phyloP scores from a whole-genome alignment of 345 rosid species.

The Acer campestre region DNA sequence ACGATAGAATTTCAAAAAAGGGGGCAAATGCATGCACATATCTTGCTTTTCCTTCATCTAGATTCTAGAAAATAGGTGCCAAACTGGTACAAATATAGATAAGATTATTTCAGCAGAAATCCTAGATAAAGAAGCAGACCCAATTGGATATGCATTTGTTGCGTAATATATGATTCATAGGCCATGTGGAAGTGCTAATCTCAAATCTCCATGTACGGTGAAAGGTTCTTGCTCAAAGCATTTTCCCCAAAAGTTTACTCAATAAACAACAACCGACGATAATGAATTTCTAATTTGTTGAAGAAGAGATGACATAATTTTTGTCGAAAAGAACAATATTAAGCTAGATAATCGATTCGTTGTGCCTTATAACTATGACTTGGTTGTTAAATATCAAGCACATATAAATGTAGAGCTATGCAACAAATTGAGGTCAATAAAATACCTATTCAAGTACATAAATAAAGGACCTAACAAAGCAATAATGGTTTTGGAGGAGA shows the following conservation, averaged over 20 bases:
- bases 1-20: slow-evolving; percentile 12
- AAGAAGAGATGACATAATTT: not conserved
- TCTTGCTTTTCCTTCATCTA: not conserved
- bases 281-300: not conserved
- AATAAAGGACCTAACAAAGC: not conserved
- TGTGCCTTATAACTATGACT: not conserved
- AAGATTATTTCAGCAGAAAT: not conserved
- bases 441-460: slow-evolving; percentile 7
- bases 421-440: not conserved
- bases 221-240: not conserved
- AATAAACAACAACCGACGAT: not conserved
- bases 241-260: not conserved
- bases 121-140: not conserved
- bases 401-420: slow-evolving; percentile 11
- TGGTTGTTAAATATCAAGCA: not conserved
- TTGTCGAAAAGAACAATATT: not conserved
- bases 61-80: not conserved
- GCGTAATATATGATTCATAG: slow-evolving; percentile 10
- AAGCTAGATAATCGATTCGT: slow-evolving; percentile 16
- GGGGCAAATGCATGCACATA: slow-evolving; percentile 16
- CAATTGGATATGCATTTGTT: not conserved
- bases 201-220: not conserved
- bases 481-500: not conserved
- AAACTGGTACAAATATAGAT: not conserved
- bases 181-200: not conserved